Evolutionary conservation across 2,329 filamentous ascomycete species (phyloP).

Genomic region (Ophiostoma sp.): DNA sequence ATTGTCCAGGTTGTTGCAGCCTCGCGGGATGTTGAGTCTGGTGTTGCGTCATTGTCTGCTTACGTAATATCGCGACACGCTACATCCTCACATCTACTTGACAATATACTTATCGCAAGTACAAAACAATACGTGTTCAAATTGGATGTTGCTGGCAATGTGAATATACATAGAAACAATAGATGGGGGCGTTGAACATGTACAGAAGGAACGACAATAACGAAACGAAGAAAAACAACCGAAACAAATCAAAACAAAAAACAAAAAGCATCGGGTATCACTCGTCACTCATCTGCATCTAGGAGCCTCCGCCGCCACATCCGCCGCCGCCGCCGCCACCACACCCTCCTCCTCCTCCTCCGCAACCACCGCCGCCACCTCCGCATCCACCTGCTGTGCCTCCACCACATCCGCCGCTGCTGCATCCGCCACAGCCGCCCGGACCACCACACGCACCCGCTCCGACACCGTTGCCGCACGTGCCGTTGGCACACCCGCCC

Average conservation of each 20-base stretch:
- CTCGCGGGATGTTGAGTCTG: not conserved
- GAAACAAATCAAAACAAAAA: not conserved
- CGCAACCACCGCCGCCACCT: not conserved
- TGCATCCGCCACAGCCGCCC: not conserved
- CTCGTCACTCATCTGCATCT: not conserved
- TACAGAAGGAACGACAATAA: not conserved
- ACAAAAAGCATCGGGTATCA: not conserved
- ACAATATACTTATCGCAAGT: no score
- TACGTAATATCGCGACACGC: not conserved
- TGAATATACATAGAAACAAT: not conserved
- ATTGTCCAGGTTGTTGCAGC: not conserved
- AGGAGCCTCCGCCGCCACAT: not conserved
- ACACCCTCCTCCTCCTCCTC: not conserved
- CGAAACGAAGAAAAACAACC: not conserved
- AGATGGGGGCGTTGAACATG: not conserved
- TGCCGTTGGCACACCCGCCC: not conserved
- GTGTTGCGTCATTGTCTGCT: not conserved
- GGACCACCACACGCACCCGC: not conserved
- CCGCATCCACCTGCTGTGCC: not conserved
- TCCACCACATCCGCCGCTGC: not conserved
- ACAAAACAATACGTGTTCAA: no score
- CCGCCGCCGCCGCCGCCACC: slow-evolving; percentile 1
- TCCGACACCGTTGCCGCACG: not conserved
- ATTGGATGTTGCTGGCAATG: no score
- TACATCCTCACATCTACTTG: not conserved